A percentile compares a stretch with the other conserved stretches of the same genome.
phyloP scores from a whole-genome alignment of 768 basidiomycete genomes.

The Leccinellum rugosiceps region DNA sequence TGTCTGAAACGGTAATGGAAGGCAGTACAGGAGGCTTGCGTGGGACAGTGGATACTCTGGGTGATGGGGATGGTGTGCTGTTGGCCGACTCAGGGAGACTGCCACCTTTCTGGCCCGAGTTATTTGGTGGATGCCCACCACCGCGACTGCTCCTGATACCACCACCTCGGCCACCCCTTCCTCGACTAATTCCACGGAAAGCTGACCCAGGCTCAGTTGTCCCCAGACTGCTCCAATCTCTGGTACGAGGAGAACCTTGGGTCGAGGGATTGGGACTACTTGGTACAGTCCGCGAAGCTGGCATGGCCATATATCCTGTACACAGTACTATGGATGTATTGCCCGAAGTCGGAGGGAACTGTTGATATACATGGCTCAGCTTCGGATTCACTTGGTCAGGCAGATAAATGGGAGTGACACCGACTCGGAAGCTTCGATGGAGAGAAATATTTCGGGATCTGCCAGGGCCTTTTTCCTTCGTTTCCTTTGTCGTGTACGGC shows the following conservation, averaged over 20 bases:
- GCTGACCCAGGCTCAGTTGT: slow-evolving; percentile 47
- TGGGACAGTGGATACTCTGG: slow-evolving; percentile 8
- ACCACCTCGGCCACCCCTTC: slow-evolving; percentile 36
- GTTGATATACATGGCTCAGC: slow-evolving; percentile 11
- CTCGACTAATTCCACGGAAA: slow-evolving; percentile 42
- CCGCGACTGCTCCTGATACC: slow-evolving; percentile 23
- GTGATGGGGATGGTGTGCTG: slow-evolving; percentile 18
- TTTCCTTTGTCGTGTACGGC: not conserved
- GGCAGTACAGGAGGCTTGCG: slow-evolving; percentile 16
- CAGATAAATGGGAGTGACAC: slow-evolving; percentile 5
- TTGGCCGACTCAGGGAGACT: slow-evolving; percentile 20
- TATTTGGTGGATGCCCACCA: slow-evolving; percentile 28
- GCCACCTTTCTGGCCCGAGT: slow-evolving; percentile 20
- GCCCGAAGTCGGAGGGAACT: slow-evolving; percentile 6
- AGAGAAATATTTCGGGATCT: not conserved
- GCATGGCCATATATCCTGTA: slow-evolving; percentile 40
- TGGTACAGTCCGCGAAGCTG: slow-evolving; percentile 31
- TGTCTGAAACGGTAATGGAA: slow-evolving; percentile 19
- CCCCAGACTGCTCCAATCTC: slow-evolving; percentile 41
- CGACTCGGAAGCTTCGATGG: slow-evolving; percentile 6
- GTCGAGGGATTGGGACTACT: slow-evolving; percentile 27
- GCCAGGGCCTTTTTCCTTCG: not conserved
- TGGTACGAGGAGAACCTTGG: slow-evolving; percentile 30
- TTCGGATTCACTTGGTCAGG: not conserved
- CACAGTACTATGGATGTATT: not conserved